Evolutionary conservation across 495 filamentous ascomycete genomes (phyloP).

Genomic region (Penicillium angulare): DNA sequence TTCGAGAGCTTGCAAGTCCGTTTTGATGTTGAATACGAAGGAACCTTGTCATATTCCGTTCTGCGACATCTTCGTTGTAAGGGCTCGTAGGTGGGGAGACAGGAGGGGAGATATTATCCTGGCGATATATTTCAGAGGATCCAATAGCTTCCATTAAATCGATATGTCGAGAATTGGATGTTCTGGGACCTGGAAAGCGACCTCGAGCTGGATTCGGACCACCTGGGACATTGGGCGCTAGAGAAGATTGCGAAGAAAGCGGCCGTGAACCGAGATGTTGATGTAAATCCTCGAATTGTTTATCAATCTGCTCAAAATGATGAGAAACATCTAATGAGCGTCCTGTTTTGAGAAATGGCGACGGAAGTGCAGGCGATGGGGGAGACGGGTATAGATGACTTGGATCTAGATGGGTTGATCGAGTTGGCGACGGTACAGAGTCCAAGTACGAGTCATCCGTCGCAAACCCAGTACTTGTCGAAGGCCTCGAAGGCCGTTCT

Average conservation of each 20-base stretch:
- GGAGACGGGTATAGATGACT: constrained; percentile 6
- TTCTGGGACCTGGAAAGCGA: constrained; percentile 4
- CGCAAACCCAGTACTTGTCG: constrained; percentile 8
- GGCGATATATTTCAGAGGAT: constrained; percentile 20
- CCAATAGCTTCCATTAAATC: constrained; percentile 43
- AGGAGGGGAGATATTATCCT: constrained; percentile 5
- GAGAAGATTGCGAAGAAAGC: constrained; percentile 25
- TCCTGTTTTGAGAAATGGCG: constrained; percentile 13
- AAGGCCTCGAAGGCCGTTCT: constrained; percentile 21
- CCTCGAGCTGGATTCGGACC: no score
- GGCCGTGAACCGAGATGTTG: constrained; percentile 31
- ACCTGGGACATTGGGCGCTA: constrained; percentile 17
- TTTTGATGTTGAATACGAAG: constrained; percentile 19
- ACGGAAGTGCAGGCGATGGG: constrained; percentile 14
- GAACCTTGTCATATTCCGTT: constrained; percentile 46
- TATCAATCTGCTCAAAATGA: constrained; percentile 40
- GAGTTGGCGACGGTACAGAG: constrained; percentile 6
- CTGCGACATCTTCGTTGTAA: constrained; percentile 49
- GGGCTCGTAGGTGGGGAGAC: constrained; percentile 33
- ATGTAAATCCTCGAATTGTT: constrained; percentile 43
- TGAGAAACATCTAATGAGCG: constrained; percentile 25
- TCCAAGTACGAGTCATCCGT: constrained; percentile 9
- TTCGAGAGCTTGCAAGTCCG: constrained; percentile 12
- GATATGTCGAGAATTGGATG: constrained; percentile 33
- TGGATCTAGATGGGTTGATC: constrained; percentile 6